Conservation (phyloP, 2,329 filamentous ascomycete species). For the Leptographium flavum region DNA sequence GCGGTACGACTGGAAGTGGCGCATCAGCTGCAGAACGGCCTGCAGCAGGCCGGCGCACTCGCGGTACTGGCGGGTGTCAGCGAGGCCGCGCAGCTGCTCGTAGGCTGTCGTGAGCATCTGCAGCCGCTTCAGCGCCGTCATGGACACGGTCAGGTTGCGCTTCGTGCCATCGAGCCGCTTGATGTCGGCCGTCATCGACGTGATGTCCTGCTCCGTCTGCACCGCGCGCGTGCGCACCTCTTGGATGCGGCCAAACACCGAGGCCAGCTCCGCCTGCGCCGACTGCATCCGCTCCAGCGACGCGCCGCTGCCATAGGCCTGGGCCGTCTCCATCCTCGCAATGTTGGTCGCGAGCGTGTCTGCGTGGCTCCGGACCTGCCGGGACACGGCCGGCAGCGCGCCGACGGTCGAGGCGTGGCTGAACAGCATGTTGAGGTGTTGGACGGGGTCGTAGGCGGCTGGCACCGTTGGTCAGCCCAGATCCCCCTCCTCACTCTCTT, state of each 20-base stretch:
- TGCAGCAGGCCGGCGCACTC: constrained; percentile 90
- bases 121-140: constrained; percentile 92
- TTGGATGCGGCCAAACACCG: constrained; percentile 90
- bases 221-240: constrained; percentile 78
- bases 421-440: constrained; percentile 89
- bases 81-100: constrained; percentile 76
- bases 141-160: constrained; percentile 87
- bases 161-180: constrained; percentile 95
- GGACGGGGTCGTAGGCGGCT: constrained; percentile 49
- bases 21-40: constrained; percentile 94
- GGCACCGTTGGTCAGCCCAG: not conserved
- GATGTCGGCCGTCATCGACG: constrained; percentile 97
- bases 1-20: constrained; percentile 94
- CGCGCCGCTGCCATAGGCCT: constrained; percentile 74
- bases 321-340: constrained; percentile 54
- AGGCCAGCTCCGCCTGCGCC: constrained; percentile 76
- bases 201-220: constrained; percentile 89
- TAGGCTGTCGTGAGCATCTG: constrained; percentile 99
- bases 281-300: constrained; percentile 84
- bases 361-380: constrained; percentile 59
- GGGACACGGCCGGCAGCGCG: constrained; percentile 61
- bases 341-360: constrained; percentile 74
- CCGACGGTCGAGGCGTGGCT: constrained; percentile 74
- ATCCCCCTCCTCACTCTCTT: too few relatives aligned
- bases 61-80: constrained; percentile 77